These are phyloP conservation scores for Leptographium lundbergii DNA, from an alignment of 2,329 filamentous ascomycete genomes.

Conservation along the genomic window DNA sequence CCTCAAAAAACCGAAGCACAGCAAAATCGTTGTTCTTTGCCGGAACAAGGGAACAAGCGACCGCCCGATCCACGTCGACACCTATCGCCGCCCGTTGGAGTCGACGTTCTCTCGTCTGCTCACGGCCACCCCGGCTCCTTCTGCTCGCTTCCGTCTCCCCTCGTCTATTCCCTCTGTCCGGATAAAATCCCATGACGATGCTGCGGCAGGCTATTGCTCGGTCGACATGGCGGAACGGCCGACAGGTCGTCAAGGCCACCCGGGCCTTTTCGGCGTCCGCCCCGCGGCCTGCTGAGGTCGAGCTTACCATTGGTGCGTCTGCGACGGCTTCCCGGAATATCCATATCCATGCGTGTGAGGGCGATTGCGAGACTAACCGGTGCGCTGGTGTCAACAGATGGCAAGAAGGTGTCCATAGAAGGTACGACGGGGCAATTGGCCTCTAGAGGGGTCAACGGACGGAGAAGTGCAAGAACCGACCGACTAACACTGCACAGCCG, in stretches of 20 bases:
- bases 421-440: constrained; percentile 38
- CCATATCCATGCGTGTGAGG: constrained; percentile 16
- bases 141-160: constrained; percentile 3
- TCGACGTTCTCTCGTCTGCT: neutral
- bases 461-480: neutral
- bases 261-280: constrained; percentile 73
- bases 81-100: constrained; percentile 1
- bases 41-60: neutral
- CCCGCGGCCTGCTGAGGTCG: constrained; percentile 77
- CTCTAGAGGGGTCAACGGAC: neutral
- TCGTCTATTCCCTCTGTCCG: constrained; percentile 14
- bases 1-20: constrained; percentile 8
- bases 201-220: constrained; percentile 55
- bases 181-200: constrained; percentile 33
- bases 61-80: neutral
- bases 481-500: constrained; percentile 45
- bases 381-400: constrained; percentile 49
- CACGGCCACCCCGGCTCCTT: constrained; percentile 4
- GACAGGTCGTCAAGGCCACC: constrained; percentile 46
- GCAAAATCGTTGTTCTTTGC: neutral
- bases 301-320: constrained; percentile 80
- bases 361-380: neutral
- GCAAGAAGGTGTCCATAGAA: constrained; percentile 97
- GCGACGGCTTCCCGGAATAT: constrained; percentile 6
- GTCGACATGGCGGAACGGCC: constrained; percentile 54